Percentiles rank a stretch among this genome's conserved stretches.
These are phyloP conservation scores for Mortierella sp. DNA, from an alignment of 371 early-diverging fungal genomes.

Conservation along the genomic window DNA sequence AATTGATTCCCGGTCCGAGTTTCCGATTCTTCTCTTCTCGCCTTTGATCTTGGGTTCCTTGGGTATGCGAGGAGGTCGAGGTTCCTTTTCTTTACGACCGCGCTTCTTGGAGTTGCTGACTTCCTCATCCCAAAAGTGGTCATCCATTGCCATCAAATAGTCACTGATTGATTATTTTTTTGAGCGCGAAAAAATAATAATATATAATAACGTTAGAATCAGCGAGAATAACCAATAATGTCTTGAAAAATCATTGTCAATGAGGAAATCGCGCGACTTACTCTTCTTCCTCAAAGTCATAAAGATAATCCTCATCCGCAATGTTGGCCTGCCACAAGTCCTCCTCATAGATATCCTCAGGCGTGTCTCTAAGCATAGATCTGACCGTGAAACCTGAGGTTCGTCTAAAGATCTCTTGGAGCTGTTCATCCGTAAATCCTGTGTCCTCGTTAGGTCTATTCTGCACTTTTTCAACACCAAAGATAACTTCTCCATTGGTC, in stretches of 20 bases:
- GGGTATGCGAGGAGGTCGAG: constrained; percentile 34
- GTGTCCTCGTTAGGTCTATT: constrained; percentile 14
- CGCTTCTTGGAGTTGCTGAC: constrained; percentile 55
- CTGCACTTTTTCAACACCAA: constrained; percentile 22
- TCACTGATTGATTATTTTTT: constrained; percentile 62
- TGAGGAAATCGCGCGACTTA: not conserved
- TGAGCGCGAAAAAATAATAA: too few relatives aligned
- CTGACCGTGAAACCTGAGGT: constrained; percentile 91
- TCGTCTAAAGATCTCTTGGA: constrained; percentile 90
- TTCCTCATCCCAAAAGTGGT: constrained; percentile 85
- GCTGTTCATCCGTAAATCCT: constrained; percentile 80
- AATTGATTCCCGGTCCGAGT: constrained; percentile 72
- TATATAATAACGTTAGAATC: too few relatives aligned
- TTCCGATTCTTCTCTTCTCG: constrained; percentile 37
- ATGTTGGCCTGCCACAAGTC: constrained; percentile 84
- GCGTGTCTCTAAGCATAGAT: constrained; percentile 68
- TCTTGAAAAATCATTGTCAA: too few relatives aligned
- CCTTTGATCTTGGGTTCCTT: constrained; percentile 51
- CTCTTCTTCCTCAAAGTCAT: constrained; percentile 67
- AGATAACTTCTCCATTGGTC: constrained; percentile 26
- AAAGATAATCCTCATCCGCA: constrained; percentile 69
- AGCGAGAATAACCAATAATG: too few relatives aligned
- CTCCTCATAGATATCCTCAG: constrained; percentile 79
- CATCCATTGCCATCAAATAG: constrained; percentile 81
- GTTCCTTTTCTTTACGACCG: constrained; percentile 56